Base-by-base conservation (phyloP, 106 monocot genomes). In the Phalaenopsis aphrodite region DNA sequence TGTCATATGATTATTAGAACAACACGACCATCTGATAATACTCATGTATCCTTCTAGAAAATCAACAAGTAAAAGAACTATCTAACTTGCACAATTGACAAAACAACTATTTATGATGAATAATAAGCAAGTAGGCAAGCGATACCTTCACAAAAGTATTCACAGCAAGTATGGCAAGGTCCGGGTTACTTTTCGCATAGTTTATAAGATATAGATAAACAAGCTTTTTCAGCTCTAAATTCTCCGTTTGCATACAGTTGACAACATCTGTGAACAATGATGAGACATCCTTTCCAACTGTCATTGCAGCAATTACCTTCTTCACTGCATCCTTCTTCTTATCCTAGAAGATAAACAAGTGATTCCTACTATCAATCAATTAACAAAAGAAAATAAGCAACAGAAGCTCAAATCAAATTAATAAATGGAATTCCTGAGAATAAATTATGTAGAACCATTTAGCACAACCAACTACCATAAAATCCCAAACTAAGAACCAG, bases 221-320 rank as follows among this genome's bases (percentile, higher is more conserved):
- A 75, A 99, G 99, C 73, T 99, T 99, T 86, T 99, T 99, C 79
- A 99, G 79, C 83, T 99, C 99, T 82, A 99, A 82, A 78, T 99
- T 99, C 84, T 99, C 99, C 3, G 99, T 99, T 79, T 99, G 99
- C 99, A 99, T 99, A 83, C 99, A 99, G 87, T 99, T 99, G 75
- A 99, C 99, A 72, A 99, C 99, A 86, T 99, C 99, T 11, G 99
- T 91, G 88, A 99, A 99, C 82, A 99, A 80, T 42, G 94, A 95
- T 12, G 99, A 99, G 41, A 99, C 99, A 91, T 99, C 99, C 87
- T 99, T 99, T 74, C 99, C 99, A 79, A 99, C 99, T 24, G 99
- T 99, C 99, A 99, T 99, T 75, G 99, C 99, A 84, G 99, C 99
- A 86, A 99, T 99, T 21, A 99, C 99, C 85, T 99, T 99, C 87